Conservation (phyloP, 768 basidiomycete species). For the Tylopilus balloui region DNA sequence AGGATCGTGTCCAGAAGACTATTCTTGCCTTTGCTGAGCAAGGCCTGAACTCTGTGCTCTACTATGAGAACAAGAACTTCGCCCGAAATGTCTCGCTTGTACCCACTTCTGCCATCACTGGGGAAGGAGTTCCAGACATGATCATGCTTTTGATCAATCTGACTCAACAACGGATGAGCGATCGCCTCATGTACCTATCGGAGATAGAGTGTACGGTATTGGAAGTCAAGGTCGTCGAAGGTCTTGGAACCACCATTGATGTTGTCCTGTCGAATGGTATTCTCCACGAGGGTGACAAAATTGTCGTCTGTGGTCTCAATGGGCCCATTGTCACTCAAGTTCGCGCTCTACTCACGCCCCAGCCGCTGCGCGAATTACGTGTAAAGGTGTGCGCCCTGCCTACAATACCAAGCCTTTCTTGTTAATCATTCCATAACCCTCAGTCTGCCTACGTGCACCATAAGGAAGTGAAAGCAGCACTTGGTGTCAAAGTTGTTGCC, state of each 20-base stretch:
- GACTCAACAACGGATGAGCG: constrained; percentile 97
- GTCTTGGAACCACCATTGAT: constrained; percentile 96
- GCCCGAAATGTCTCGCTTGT: constrained; percentile 93
- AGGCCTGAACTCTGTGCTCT: constrained; percentile 89
- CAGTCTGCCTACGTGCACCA: constrained; percentile 96
- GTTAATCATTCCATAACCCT: constrained; percentile 3
- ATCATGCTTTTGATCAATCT: constrained; percentile 97
- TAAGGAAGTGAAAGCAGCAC: constrained; percentile 93
- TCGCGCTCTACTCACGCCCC: constrained; percentile 90
- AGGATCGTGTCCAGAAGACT: constrained; percentile 79
- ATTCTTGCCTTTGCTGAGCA: constrained; percentile 96
- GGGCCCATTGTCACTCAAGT: constrained; percentile 96
- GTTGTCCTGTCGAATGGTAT: constrained; percentile 94
- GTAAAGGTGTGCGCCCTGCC: constrained; percentile 64
- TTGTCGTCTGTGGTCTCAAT: constrained; percentile 95
- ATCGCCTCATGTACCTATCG: constrained; percentile 95
- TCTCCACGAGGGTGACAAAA: constrained; percentile 85
- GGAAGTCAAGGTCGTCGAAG: constrained; percentile 98
- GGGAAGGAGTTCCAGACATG: constrained; percentile 99
- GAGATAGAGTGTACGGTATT: constrained; percentile 97
- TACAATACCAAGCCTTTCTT: not conserved
- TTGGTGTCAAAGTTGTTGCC: constrained; percentile 93
- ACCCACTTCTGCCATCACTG: constrained; percentile 96
- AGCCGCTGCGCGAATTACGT: constrained; percentile 91
- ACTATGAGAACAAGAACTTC: constrained; percentile 97